Evolutionary conservation across 495 filamentous ascomycete genomes (phyloP).

Genomic region (Talaromyces trachyspermus): DNA sequence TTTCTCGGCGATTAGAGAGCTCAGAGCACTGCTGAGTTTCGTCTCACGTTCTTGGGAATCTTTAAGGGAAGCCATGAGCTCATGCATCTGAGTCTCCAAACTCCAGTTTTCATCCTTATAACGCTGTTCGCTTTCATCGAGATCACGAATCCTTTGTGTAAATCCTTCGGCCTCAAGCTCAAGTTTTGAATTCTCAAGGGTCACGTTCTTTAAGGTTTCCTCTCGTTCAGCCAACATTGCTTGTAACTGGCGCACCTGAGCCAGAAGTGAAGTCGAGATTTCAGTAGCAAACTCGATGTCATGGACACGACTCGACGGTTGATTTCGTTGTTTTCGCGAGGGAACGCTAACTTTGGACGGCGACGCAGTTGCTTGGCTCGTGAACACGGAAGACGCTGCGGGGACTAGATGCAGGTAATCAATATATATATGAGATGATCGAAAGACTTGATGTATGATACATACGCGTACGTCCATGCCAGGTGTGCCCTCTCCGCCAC

Average conservation of each 20-base stretch:
- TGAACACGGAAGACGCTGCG: slow-evolving; percentile 64
- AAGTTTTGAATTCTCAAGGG: slow-evolving; percentile 65
- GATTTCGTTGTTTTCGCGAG: slow-evolving; percentile 79
- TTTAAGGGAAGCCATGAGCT: slow-evolving; percentile 59
- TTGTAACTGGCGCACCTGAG: slow-evolving; percentile 84
- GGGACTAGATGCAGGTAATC: slow-evolving; percentile 44
- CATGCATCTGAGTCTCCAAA: slow-evolving; percentile 81
- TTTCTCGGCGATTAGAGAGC: slow-evolving; percentile 65
- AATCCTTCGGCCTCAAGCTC: slow-evolving; percentile 77
- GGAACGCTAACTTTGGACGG: slow-evolving; percentile 86
- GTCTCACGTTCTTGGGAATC: slow-evolving; percentile 73
- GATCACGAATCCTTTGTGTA: slow-evolving; percentile 63
- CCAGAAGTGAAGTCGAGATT: slow-evolving; percentile 82
- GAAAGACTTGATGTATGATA: neutral
- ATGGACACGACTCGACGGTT: slow-evolving; percentile 74
- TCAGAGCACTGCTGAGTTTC: slow-evolving; percentile 65
- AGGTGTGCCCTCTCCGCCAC: slow-evolving; percentile 57
- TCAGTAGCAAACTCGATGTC: slow-evolving; percentile 96
- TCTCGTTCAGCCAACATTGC: slow-evolving; percentile 76
- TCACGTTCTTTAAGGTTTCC: slow-evolving; percentile 67
- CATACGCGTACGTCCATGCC: slow-evolving; percentile 41
- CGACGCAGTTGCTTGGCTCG: slow-evolving; percentile 75
- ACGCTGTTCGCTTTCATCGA: slow-evolving; percentile 89
- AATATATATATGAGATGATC: neutral
- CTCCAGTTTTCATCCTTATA: slow-evolving; percentile 99